Evolutionary conservation across 2,329 filamentous ascomycete species (phyloP), one percentile per base, ranked within the genome.

Genomic region (Grosmannia clavigera): DNA sequence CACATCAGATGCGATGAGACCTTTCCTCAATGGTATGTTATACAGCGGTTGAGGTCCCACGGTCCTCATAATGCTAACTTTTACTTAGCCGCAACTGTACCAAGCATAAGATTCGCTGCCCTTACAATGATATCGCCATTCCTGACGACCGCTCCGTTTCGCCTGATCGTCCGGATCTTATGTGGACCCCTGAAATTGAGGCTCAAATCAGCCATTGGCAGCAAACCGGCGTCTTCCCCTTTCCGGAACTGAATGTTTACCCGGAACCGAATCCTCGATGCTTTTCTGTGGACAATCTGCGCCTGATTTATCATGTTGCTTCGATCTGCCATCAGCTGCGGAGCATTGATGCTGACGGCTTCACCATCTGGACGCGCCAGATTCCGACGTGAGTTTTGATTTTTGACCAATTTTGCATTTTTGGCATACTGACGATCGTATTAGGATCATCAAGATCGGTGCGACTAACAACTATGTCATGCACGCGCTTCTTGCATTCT

Each of bases 1-100:
- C 94, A 99, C 75, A 99, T 99, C 71, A 84, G 94, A 68, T 99
- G 94, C 76, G 94, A 99, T 71, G 94, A 99, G 74, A 96, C 85
- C 67, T 96, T 96, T 69, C 94, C 94, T 58, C 94, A 99, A 82
- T 99, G 92, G 91, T 95, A 79, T 68, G 81, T 73, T 53, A 7
- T 14, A 29, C 11, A 40, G 2, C 3, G 14, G 12, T 14, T 40
- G 38, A 27, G 51, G n/a, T 10, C 29, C 35, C 16, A n/a, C 19
- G 27, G 14, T 11, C 16, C 12, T 25, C 31, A 22, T 33, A 35
- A 46, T 4, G 19, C 66, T 73, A 27, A 57, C 55, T 19, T 29
- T 10, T 12, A 25, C 43, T 5, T 51, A 95, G 92, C 77, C 90
- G 90, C 69, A 99, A 99, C 75, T 99, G 94, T 76, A 96, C 92